A percentile compares a stretch with the other conserved stretches of the same genome.
These are phyloP conservation scores for Zygosaccharomyces sapae DNA, from an alignment of 1,139 yeast genomes.

Conservation along the genomic window DNA sequence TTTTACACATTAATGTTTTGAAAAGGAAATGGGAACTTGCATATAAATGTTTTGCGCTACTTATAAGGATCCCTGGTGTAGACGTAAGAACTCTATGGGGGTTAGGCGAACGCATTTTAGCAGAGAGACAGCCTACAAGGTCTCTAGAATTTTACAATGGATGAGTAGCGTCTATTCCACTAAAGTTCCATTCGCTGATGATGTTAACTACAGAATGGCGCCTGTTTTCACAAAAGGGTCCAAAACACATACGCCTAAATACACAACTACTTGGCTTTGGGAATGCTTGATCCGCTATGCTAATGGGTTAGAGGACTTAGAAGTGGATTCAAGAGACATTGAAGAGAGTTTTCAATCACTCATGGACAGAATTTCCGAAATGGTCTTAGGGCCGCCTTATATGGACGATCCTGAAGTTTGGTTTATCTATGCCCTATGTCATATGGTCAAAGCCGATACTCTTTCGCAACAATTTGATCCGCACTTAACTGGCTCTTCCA, in stretches of 20 bases:
- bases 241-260: slow-evolving; percentile 37
- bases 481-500: slow-evolving; percentile 18
- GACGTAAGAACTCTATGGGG: slow-evolving; percentile 60
- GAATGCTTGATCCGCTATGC: slow-evolving; percentile 23
- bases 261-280: slow-evolving; percentile 39
- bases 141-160: slow-evolving; percentile 34
- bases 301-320: slow-evolving; percentile 11
- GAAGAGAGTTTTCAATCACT: slow-evolving; percentile 17
- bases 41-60: slow-evolving; percentile 47
- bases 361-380: slow-evolving; percentile 29
- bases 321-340: slow-evolving; percentile 2
- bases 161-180: slow-evolving; percentile 30
- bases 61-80: slow-evolving; percentile 46
- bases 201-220: slow-evolving; percentile 23
- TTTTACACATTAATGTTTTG: slow-evolving; percentile 41
- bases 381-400: slow-evolving; percentile 33
- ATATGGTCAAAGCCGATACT: slow-evolving; percentile 29
- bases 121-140: slow-evolving; percentile 15
- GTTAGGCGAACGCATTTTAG: slow-evolving; percentile 47
- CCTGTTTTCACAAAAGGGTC: slow-evolving; percentile 41
- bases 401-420: slow-evolving; percentile 35
- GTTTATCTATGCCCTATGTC: slow-evolving; percentile 31
- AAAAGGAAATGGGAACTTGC: slow-evolving; percentile 53
- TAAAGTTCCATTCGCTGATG: slow-evolving; percentile 24
- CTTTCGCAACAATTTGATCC: slow-evolving; percentile 19